Conservation (phyloP, 2,329 filamentous ascomycete genomes). For the Aspergillus ustus region DNA sequence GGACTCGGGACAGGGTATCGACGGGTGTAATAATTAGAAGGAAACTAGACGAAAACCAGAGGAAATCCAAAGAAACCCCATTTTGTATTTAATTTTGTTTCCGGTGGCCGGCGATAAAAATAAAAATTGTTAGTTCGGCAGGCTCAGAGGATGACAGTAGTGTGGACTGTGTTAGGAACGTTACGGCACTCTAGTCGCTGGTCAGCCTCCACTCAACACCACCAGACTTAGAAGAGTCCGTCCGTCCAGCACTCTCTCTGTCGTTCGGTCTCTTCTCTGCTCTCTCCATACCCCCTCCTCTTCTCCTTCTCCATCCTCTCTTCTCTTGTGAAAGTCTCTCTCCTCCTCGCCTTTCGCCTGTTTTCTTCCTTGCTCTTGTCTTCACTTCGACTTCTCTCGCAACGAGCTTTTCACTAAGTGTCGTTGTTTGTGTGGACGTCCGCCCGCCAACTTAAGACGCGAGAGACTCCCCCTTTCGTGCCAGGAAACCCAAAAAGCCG, state of each 20-base stretch:
- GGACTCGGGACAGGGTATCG: background rate
- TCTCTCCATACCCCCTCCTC: conserved; percentile 13
- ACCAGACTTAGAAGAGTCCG: background rate
- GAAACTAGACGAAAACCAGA: background rate
- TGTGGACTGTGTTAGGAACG: background rate
- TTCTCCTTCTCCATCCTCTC: conserved; percentile 41
- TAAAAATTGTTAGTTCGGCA: conserved; percentile 8
- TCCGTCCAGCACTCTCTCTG: conserved; percentile 10
- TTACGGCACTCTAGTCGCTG: conserved; percentile 15
- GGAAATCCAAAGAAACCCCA: background rate
- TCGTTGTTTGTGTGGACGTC: conserved; percentile 46
- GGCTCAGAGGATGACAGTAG: background rate
- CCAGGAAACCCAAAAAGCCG: conserved; percentile 21
- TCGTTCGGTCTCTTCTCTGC: conserved; percentile 8
- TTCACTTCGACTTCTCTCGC: conserved; percentile 23
- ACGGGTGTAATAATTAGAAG: background rate
- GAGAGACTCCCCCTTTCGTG: conserved; percentile 25
- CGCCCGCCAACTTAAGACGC: conserved; percentile 30
- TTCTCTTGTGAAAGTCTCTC: conserved; percentile 48
- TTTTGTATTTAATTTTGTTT: background rate
- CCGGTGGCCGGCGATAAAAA: conserved; percentile 13
- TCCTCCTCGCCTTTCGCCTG: conserved; percentile 47
- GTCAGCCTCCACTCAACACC: conserved; percentile 8
- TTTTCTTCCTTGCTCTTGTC: conserved; percentile 20
- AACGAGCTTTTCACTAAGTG: conserved; percentile 60